These are phyloP conservation scores for Plasmopara halstedii DNA, from an alignment of 352 stramenopile genomes.

Conservation along the genomic window DNA sequence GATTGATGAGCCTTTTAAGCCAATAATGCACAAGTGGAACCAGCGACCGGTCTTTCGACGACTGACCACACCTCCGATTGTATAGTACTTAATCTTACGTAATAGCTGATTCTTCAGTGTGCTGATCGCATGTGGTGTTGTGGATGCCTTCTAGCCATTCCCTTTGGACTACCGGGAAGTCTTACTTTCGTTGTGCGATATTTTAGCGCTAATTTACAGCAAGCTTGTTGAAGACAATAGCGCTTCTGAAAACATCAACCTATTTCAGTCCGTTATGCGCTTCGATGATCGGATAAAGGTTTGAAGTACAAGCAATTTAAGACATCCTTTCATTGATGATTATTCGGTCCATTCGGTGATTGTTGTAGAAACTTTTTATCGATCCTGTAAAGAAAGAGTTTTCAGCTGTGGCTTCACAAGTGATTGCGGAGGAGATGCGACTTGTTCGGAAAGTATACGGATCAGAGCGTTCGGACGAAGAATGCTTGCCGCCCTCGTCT, in stretches of 20 bases:
- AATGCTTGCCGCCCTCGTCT: not conserved
- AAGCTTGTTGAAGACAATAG: constrained; percentile 73
- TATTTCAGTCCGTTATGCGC: constrained; percentile 71
- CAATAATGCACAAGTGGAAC: constrained; percentile 79
- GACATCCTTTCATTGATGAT: not conserved
- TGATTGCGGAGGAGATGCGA: constrained; percentile 55
- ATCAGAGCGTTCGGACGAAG: constrained; percentile 10
- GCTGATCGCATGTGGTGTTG: constrained; percentile 1
- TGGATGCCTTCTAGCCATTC: constrained; percentile 44
- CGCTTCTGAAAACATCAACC: constrained; percentile 58
- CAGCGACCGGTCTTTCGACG: constrained; percentile 67
- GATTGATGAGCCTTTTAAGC: constrained; percentile 47
- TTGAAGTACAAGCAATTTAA: no score
- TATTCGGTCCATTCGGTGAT: not conserved
- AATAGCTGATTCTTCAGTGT: not conserved
- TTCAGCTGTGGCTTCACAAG: constrained; percentile 39
- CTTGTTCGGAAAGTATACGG: constrained; percentile 44
- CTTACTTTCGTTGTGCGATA: constrained; percentile 73
- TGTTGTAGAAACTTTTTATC: constrained; percentile 71
- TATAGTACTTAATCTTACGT: constrained; percentile 15
- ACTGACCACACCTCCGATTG: constrained; percentile 63
- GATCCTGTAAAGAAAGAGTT: constrained; percentile 80
- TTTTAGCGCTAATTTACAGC: constrained; percentile 76
- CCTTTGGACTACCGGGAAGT: constrained; percentile 76
- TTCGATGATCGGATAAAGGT: constrained; percentile 84